Percentiles rank a stretch among this genome's conserved stretches.
These are phyloP conservation scores for Coemansia brasiliensis DNA, from an alignment of 192 early-diverging fungal species.

Conservation along the genomic window DNA sequence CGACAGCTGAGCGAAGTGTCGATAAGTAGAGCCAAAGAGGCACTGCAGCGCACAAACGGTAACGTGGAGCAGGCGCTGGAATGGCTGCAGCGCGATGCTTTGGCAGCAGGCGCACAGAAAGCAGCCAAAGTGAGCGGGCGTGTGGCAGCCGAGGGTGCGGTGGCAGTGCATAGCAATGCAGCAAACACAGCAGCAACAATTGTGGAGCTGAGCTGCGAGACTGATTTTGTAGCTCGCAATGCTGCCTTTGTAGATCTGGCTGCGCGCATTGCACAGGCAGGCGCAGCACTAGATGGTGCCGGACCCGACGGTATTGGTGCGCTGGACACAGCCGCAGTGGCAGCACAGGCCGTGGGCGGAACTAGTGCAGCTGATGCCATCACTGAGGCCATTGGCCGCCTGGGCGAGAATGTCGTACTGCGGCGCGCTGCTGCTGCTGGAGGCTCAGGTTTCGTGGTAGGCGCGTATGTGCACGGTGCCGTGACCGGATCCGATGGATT, in stretches of 20 bases:
- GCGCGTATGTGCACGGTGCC: conserved; percentile 76
- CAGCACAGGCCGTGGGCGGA: conserved; percentile 10
- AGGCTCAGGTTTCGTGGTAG: conserved; percentile 39
- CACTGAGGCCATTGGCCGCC: conserved; percentile 75
- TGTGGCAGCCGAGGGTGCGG: conserved; percentile 75
- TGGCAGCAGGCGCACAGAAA: conserved; percentile 68
- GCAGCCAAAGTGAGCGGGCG: conserved; percentile 80
- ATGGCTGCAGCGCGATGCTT: conserved; percentile 79
- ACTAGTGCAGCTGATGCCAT: conserved; percentile 64
- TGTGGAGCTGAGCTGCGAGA: conserved; percentile 82
- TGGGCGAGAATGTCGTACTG: conserved; percentile 88
- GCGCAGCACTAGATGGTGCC: conserved; percentile 5
- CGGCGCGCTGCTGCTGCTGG: conserved; percentile 60
- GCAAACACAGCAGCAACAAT: conserved; percentile 59
- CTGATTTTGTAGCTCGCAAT: conserved; percentile 93
- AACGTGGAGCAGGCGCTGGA: conserved; percentile 73
- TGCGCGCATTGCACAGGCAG: conserved; percentile 23
- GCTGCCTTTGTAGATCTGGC: conserved; percentile 75
- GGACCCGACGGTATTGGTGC: not conserved
- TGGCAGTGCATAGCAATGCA: conserved; percentile 55
- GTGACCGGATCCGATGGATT: conserved; percentile 17
- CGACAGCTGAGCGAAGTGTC: conserved; percentile 76
- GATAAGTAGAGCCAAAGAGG: conserved; percentile 87
- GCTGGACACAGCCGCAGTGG: not conserved
- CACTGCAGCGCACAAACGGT: conserved; percentile 68